Base-by-base conservation (phyloP, 805 yeast species). In the Saturnispora zaruensis region DNA sequence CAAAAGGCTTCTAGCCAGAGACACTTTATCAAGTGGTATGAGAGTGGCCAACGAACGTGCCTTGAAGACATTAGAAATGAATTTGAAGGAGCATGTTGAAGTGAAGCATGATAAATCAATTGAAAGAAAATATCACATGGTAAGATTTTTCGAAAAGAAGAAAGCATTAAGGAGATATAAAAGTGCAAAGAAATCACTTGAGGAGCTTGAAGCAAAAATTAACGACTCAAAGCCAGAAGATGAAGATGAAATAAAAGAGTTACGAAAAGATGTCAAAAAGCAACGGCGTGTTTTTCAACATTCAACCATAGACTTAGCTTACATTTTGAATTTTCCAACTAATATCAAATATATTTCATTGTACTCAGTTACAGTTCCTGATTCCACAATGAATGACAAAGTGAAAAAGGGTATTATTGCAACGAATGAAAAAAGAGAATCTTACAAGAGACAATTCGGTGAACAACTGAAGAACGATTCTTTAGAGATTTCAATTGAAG, bases 101-200 rank as follows among this genome's bases (percentile, higher is more conserved):
- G 65, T 66, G 41, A 62, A 71, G 43, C 71, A 68, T 55, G 71
- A 75, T 1, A 71, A 69, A 55, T 68, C 59, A 25, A 66, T 58
- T 65, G 71, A 87, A 11, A 76, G 81, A 57, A 86, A 83, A 67
- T 93, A 93, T 64, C 96, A 88, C 63, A 89, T 88, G 90, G 88
- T 93, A 45, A 77, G 91, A 56, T 93, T 93, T 63, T 87, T 93
- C 54, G 98, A 90, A 66, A 79, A 76, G 61, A 87, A 88, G 69
- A 90, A 89, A 73, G 93, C 96, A 0, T 57, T 78, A 24, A 76
- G 96, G 61, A 77, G 72, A 51, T 78, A 86, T 60, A 84, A 82
- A 55, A 75, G 70, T 49, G 77, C 79, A 2, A 61, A 58, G 44
- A 72, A 70, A 42, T 61, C 64, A 11, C 55, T 69, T 30, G 69